Conservation (phyloP, 257 asterid genomes). For the Anisodus acutangulus region DNA sequence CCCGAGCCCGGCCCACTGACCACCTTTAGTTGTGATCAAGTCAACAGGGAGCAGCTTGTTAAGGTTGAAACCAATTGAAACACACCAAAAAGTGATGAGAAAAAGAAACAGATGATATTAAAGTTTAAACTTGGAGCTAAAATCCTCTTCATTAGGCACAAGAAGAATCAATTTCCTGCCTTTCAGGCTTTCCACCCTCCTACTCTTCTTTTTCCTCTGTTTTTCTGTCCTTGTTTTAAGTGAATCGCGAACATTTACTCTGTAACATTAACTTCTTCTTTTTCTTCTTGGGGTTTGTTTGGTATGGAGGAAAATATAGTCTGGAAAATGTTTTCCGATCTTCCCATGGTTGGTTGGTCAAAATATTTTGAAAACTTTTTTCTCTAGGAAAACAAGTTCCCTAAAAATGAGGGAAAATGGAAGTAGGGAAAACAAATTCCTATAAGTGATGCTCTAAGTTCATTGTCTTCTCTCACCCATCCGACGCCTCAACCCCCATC, state of each 20-base stretch:
- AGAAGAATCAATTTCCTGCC: not conserved
- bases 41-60: not conserved
- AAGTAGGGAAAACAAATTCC: too few relatives aligned
- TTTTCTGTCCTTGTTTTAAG: not conserved
- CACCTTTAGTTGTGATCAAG: not conserved
- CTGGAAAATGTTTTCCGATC: too few relatives aligned
- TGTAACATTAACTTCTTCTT: not conserved
- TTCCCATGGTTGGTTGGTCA: too few relatives aligned
- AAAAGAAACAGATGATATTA: not conserved
- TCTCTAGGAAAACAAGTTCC: too few relatives aligned
- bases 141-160: not conserved
- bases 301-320: too few relatives aligned
- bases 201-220: not conserved
- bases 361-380: too few relatives aligned
- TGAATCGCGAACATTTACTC: not conserved
- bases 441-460: too few relatives aligned
- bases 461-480: too few relatives aligned
- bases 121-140: constrained; percentile 7
- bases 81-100: not conserved
- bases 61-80: not conserved
- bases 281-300: too few relatives aligned
- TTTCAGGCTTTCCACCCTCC: not conserved
- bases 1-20: too few relatives aligned
- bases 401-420: too few relatives aligned
- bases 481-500: too few relatives aligned